Evolutionary conservation across 305 asterid species (phyloP), one percentile per base, ranked within the genome.

Genomic region (Stenogyne calaminthoides): DNA sequence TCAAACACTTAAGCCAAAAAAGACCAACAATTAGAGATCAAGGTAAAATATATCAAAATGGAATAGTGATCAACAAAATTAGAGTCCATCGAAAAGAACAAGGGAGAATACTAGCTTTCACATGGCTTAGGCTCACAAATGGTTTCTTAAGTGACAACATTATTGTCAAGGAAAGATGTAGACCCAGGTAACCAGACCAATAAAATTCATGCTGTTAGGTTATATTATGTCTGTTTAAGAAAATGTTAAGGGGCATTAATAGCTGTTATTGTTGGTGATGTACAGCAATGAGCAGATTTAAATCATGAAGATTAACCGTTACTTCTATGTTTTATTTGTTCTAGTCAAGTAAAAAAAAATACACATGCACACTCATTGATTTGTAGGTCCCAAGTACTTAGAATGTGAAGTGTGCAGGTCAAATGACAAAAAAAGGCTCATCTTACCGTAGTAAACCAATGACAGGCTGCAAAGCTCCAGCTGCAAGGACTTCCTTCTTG

Each of bases 391-490:
- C n/a, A 15, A 2, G 8, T 74, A 42, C 3, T 68, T 36, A 4
- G 6, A 59, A 47, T 16, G 42, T 69, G 52, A 59, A 69, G 5
- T 52, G 36, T 9, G 34, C 52, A 14, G 22, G 22, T 40, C 8
- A 62, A 52, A 39, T 32, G 42, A 18, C 39, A 47, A 39, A 56
- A 14, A 62, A 44, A 72, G 44, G 61, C 54, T 56, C 69, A 69
- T 47, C 78, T 42, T 84, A 94, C 99, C 99, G 90, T 69, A 95
- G 97, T 78, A 95, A 84, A 27, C 97, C 97, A 65, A 95, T 93
- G 64, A 95, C 99, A 76, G 99, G 99, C 78, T 95, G 99, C 78
- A 95, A 80, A 61, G 99, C 99, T 82, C 99, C 99, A 27, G 98
- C 96, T 73, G 87, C 83, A 46, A 95, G 93, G 80, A 95, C 99